These are phyloP conservation scores for Rosa chinensis DNA, from an alignment of 306 rosid genomes.

Conservation along the genomic window DNA sequence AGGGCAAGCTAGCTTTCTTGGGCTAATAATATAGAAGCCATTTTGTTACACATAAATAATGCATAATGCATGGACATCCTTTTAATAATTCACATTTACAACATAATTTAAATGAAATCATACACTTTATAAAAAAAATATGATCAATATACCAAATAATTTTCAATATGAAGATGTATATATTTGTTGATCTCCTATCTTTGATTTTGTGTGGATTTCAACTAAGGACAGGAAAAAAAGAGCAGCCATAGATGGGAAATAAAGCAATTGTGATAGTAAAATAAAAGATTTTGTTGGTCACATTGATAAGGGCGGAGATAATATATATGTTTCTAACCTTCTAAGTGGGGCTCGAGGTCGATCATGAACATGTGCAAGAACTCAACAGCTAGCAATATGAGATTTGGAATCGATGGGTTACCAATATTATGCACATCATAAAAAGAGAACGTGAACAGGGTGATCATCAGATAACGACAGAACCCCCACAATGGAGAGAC, in stretches of 20 bases:
- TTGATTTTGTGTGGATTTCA: neutral
- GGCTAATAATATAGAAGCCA: neutral
- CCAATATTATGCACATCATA: neutral
- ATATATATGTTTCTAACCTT: neutral
- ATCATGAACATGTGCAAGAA: constrained; percentile 13
- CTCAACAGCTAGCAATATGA: constrained; percentile 1
- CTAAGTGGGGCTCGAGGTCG: constrained; percentile 9
- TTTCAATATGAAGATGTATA: neutral
- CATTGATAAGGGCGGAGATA: constrained; percentile 1
- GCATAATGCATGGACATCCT: neutral
- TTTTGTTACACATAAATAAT: neutral
- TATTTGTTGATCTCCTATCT: neutral
- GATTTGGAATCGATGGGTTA: neutral
- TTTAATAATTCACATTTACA: neutral
- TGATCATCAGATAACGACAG: constrained; percentile 47
- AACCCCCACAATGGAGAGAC: constrained; percentile 31
- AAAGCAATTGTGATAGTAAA: neutral
- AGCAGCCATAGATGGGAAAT: neutral
- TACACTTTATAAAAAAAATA: too few species aligned
- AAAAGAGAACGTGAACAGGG: neutral
- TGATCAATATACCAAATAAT: neutral
- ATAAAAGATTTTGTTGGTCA: neutral
- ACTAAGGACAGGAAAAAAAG: neutral
- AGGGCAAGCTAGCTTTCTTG: neutral
- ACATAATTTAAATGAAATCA: too few species aligned